phyloP scores from a whole-genome alignment of 2,329 filamentous ascomycete species.

The Ceratocystis diversiconidia region DNA sequence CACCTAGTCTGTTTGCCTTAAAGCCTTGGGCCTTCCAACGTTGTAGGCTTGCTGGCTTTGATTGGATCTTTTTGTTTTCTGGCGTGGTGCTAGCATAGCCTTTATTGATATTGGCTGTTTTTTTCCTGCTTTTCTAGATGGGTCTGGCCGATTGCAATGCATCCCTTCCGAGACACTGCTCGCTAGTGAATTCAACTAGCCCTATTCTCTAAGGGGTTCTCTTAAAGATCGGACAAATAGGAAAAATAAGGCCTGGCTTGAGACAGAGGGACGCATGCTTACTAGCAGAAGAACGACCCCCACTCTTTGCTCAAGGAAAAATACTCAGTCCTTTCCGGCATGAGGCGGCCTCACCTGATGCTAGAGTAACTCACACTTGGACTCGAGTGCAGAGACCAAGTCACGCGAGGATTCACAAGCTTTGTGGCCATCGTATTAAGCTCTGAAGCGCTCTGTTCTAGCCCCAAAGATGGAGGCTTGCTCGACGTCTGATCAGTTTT shows the following conservation, averaged over 20 bases:
- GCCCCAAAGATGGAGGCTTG: too few species aligned
- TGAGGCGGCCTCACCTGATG: too few species aligned
- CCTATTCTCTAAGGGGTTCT: not conserved
- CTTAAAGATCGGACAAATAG: conserved; percentile 1
- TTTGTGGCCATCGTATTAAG: too few species aligned
- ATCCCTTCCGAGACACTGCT: not conserved
- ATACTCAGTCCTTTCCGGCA: too few species aligned
- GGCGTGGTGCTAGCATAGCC: not conserved
- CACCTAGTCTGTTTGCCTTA: not conserved
- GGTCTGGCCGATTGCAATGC: not conserved
- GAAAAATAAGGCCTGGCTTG: not conserved
- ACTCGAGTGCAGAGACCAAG: too few species aligned
- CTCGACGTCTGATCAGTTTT: too few species aligned
- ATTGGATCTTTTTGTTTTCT: not conserved
- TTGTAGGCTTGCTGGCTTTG: not conserved
- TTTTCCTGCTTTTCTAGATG: not conserved
- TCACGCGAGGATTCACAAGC: too few species aligned
- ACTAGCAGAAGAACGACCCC: too few species aligned
- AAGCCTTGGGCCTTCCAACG: not conserved
- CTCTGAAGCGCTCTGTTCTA: too few species aligned
- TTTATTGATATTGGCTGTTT: not conserved
- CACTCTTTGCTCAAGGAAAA: too few species aligned
- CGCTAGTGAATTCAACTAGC: not conserved
- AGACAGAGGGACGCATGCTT: not conserved
- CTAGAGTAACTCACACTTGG: too few species aligned